These are phyloP conservation scores for Rubroboletus satanas DNA, from an alignment of 768 basidiomycete species.

Conservation along the genomic window DNA sequence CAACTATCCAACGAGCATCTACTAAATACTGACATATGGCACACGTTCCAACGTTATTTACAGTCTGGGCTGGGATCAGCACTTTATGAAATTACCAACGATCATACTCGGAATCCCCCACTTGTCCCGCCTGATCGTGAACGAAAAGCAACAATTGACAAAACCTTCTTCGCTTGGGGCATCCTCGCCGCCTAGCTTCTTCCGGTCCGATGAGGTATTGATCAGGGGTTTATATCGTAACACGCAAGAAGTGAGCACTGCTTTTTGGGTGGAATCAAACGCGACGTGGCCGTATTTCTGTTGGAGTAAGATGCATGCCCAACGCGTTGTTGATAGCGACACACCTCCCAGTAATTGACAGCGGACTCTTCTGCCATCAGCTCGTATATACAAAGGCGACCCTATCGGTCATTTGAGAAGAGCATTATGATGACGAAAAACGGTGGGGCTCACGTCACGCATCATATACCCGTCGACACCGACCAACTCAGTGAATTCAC, in stretches of 20 bases:
- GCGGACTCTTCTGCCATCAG: slow-evolving; percentile 97
- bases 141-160: slow-evolving; percentile 88
- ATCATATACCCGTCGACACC: slow-evolving; percentile 85
- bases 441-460: slow-evolving; percentile 60
- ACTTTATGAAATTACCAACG: slow-evolving; percentile 84
- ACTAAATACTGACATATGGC: slow-evolving; percentile 6
- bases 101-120: slow-evolving; percentile 90
- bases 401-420: slow-evolving; percentile 38
- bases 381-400: slow-evolving; percentile 93
- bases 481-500: slow-evolving; percentile 89
- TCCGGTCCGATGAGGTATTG: slow-evolving; percentile 35
- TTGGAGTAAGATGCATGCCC: background rate
- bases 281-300: slow-evolving; percentile 95
- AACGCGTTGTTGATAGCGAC: slow-evolving; percentile 9
- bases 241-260: slow-evolving; percentile 88
- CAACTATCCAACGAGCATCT: slow-evolving; percentile 5
- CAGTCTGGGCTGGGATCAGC: slow-evolving; percentile 29
- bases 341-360: slow-evolving; percentile 95
- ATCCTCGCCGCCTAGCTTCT: slow-evolving; percentile 27
- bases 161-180: slow-evolving; percentile 61
- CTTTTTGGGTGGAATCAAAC: slow-evolving; percentile 88
- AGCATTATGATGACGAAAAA: background rate
- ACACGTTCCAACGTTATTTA: background rate
- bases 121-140: slow-evolving; percentile 79
- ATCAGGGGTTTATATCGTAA: slow-evolving; percentile 72